phyloP scores from a whole-genome alignment of 495 filamentous ascomycete genomes.

The Cercophora samala region DNA sequence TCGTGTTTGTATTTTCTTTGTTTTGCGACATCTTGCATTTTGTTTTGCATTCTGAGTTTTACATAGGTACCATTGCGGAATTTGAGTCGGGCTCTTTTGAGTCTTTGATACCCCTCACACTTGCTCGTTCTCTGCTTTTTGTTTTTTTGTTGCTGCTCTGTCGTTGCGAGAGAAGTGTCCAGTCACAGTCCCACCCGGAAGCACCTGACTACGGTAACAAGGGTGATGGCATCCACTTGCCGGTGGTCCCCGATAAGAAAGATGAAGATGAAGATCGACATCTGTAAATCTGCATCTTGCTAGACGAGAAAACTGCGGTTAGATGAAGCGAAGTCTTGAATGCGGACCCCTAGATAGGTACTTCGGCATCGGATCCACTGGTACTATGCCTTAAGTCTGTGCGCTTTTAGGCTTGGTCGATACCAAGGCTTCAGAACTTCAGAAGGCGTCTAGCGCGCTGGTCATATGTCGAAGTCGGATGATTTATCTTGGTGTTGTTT shows the following conservation, averaged over 20 bases:
- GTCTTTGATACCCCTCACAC: background rate
- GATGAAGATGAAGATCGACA: background rate
- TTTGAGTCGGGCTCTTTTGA: background rate
- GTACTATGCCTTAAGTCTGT: background rate
- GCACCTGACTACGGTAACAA: too few relatives aligned
- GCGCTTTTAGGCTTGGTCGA: background rate
- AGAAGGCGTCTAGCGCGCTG: too few relatives aligned
- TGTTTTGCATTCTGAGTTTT: background rate
- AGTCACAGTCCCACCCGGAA: background rate
- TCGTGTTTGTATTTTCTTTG: background rate
- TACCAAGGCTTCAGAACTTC: background rate
- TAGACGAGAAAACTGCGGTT: background rate
- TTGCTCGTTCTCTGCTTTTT: too few relatives aligned
- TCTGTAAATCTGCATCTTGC: background rate
- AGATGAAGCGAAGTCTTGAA: too few relatives aligned
- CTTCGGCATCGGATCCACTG: too few relatives aligned
- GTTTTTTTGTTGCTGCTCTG: background rate
- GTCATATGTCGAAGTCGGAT: too few relatives aligned
- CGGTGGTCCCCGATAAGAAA: too few relatives aligned
- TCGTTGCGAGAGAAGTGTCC: background rate
- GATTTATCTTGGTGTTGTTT: too few relatives aligned
- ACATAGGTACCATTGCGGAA: background rate
- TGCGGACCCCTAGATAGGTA: too few relatives aligned
- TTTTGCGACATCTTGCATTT: background rate
- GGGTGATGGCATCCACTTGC: too few relatives aligned